A percentile compares a stretch with the other conserved stretches of the same genome.
Evolutionary conservation across 164 flowering plant genomes (phyloP).

Genomic region (Sextonia rubra): DNA sequence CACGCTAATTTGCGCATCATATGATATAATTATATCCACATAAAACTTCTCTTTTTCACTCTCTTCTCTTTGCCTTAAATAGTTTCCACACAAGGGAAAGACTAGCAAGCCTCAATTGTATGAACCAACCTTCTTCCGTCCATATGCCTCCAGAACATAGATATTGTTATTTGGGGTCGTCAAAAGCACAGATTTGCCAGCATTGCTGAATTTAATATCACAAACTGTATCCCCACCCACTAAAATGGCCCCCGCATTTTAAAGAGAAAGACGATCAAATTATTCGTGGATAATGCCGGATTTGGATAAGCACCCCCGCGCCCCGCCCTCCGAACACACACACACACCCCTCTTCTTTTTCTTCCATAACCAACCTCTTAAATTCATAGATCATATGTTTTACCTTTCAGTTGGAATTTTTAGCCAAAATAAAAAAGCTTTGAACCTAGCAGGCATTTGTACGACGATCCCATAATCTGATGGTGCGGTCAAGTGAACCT

Average conservation of each 20-base stretch:
- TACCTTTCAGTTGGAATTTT: not conserved
- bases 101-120: not conserved
- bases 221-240: conserved; percentile 96
- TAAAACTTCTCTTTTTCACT: not conserved
- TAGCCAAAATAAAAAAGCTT: not conserved
- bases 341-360: too few relatives aligned
- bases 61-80: not conserved
- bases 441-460: conserved; percentile 98
- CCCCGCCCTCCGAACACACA: too few relatives aligned
- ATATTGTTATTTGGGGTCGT: conserved; percentile 82
- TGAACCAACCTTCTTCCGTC: conserved; percentile 79
- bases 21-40: not conserved
- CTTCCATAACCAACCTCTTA: too few relatives aligned
- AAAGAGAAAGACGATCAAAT: conserved; percentile 4
- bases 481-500: conserved; percentile 90
- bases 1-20: too few relatives aligned
- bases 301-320: not conserved
- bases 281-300: not conserved
- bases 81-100: not conserved
- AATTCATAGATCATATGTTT: too few relatives aligned
- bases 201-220: conserved; percentile 97
- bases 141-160: conserved; percentile 94
- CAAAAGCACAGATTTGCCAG: conserved; percentile 94
- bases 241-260: conserved; percentile 80
- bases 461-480: conserved; percentile 97